Base-by-base conservation (phyloP, 2,329 filamentous ascomycete species). In the Aureobasidium sp. region DNA sequence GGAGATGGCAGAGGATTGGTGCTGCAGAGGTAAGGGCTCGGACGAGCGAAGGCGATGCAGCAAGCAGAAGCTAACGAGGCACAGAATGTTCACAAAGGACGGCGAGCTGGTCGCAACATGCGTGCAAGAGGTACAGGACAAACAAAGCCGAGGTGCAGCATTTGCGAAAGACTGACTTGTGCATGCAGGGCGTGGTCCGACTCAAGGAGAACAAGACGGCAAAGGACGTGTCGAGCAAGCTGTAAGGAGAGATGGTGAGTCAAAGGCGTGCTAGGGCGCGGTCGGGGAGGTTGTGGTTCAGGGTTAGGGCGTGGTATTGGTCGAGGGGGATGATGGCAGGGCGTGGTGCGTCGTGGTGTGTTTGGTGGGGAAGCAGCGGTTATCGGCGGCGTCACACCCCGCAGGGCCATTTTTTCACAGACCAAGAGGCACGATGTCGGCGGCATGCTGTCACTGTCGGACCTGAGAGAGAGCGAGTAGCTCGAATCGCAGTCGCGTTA, bases 1-100 rank as follows among this genome's bases (percentile, higher is more conserved):
- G 88, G 86, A 1, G 87, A 91, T 67, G 89, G 88, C 3, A 79
- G 89, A 62, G 89, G 88, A 0, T 78, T 93, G 19, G 89, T 93
- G 42, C 82, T 81, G 66, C 88, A 91, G 78, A 82, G 83, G 63
- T 60, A 51, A 35, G 46, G 8, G 23, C 3, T 15, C 35, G n/a
- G 6, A 10, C 10, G 15, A 11, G 33, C 6, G n/a, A n/a, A 10
- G 8, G 17, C 29, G 19, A 25, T 27, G 27, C 11, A 35, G 38
- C 45, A 40, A 57, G 21, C 29, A 46, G 31, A 55, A 46, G 33
- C 43, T 50, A 50, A 47, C n/a, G 33, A 40, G 11, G 10, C 8
- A 43, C 47, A 60, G 57, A 72, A 88, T 93, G 63, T 92, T 85
- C 70, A 80, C 82, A 27, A 78, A 76, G 65, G 85, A 91, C 63